phyloP scores from a whole-genome alignment of 441 rosid species.

The Manihot esculenta region DNA sequence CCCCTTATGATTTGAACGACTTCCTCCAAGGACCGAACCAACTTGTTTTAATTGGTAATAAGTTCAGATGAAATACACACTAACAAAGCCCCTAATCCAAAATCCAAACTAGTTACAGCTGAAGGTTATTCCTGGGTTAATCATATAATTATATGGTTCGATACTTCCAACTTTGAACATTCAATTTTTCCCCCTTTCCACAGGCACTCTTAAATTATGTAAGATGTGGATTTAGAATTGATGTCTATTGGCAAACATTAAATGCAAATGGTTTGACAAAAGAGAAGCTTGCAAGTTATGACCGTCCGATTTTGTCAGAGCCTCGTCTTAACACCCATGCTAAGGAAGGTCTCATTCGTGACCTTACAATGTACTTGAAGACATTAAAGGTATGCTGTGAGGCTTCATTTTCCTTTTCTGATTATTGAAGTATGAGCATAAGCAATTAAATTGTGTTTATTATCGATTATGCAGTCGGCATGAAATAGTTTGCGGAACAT shows the following conservation, averaged over 20 bases:
- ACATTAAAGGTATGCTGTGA: constrained; percentile 52
- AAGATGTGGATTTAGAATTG: constrained; percentile 48
- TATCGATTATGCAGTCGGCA: no score
- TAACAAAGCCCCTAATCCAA: background rate
- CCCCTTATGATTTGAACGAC: background rate
- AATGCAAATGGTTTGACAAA: constrained; percentile 57
- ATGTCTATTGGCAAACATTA: constrained; percentile 63
- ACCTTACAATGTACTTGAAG: constrained; percentile 66
- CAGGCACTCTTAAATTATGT: constrained; percentile 68
- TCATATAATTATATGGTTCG: background rate
- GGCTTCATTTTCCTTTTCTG: background rate
- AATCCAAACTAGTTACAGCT: background rate
- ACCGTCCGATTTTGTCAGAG: constrained; percentile 46
- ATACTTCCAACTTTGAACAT: constrained; percentile 20
- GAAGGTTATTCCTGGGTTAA: constrained; percentile 5
- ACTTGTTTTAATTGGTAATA: background rate
- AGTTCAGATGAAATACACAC: background rate
- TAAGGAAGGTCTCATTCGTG: constrained; percentile 60
- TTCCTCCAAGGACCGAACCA: background rate
- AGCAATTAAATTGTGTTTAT: no score
- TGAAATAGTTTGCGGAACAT: background rate
- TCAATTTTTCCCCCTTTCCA: constrained; percentile 22
- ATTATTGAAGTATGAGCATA: background rate
- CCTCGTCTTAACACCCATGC: constrained; percentile 50
- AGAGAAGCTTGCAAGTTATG: constrained; percentile 63